Percentiles rank a stretch among this genome's conserved stretches.
Conservation (phyloP, 305 asterid species). For the Fraxinus dipetala region DNA sequence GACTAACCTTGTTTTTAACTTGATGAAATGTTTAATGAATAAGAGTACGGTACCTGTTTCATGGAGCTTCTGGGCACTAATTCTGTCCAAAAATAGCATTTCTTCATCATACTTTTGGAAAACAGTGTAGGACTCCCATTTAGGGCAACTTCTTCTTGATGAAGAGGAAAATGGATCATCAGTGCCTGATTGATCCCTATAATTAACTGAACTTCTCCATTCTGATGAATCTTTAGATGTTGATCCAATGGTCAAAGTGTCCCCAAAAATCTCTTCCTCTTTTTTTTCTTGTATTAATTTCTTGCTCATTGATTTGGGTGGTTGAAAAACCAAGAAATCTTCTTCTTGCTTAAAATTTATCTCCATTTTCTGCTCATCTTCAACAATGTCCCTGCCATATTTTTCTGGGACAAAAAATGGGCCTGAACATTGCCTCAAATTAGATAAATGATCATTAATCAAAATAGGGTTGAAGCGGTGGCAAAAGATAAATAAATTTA, state of each 20-base stretch:
- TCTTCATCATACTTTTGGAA: constrained; percentile 95
- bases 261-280: constrained; percentile 54
- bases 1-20: not conserved
- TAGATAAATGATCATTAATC: not conserved
- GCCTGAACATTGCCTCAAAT: not conserved
- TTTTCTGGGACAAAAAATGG: constrained; percentile 27
- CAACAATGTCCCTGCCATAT: constrained; percentile 9
- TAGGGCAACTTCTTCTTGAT: constrained; percentile 85
- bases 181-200: constrained; percentile 47
- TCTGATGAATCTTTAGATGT: constrained; percentile 90
- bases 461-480: not conserved
- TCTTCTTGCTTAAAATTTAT: constrained; percentile 39
- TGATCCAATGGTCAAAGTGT: constrained; percentile 74
- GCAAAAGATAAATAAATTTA: not conserved
- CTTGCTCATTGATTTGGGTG: constrained; percentile 44
- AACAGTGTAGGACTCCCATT: constrained; percentile 90
- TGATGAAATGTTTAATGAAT: not conserved
- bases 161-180: constrained; percentile 94
- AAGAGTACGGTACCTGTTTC: constrained; percentile 59
- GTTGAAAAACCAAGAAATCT: constrained; percentile 47
- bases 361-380: constrained; percentile 34
- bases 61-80: constrained; percentile 70
- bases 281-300: constrained; percentile 40
- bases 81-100: constrained; percentile 77
- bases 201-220: constrained; percentile 79